Conservation (phyloP, 1,284 basidiomycete genomes). For the Naganishia sp. region DNA sequence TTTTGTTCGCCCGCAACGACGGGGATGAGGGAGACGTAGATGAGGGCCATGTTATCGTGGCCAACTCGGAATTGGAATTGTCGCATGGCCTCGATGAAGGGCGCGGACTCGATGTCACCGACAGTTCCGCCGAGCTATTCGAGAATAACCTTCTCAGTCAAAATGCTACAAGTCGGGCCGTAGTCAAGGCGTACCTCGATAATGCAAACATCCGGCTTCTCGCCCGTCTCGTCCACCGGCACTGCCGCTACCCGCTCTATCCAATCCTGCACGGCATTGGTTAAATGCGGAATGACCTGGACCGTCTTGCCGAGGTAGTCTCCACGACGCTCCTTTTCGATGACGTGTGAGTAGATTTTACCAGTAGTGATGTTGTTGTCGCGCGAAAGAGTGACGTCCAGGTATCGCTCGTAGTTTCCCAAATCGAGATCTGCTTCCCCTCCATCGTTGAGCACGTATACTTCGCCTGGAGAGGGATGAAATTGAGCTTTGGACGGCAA, state of each 20-base stretch:
- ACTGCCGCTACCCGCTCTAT: conserved; percentile 91
- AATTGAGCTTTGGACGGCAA: background rate
- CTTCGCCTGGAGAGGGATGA: conserved; percentile 69
- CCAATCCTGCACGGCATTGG: conserved; percentile 98
- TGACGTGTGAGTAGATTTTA: conserved; percentile 96
- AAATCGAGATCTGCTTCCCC: conserved; percentile 98
- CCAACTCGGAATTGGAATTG: conserved; percentile 99
- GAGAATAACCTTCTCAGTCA: background rate
- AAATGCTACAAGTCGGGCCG: background rate
- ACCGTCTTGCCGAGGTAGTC: conserved; percentile 99
- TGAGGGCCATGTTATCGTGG: conserved; percentile 93
- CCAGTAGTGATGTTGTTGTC: conserved; percentile 99
- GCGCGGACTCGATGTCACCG: conserved; percentile 93
- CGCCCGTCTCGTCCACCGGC: conserved; percentile 90
- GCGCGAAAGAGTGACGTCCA: conserved; percentile 87
- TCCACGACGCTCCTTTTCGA: conserved; percentile 94
- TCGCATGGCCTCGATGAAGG: conserved; percentile 97
- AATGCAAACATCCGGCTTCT: conserved; percentile 95
- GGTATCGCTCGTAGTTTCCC: conserved; percentile 97
- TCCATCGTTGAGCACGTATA: conserved; percentile 97
- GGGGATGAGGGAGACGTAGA: conserved; percentile 97
- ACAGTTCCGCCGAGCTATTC: conserved; percentile 90
- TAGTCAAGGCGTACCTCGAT: conserved; percentile 68
- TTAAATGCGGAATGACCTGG: conserved; percentile 95
- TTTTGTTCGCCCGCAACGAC: conserved; percentile 99